These are phyloP conservation scores for Magnolia kwangsiensis DNA, from an alignment of 164 flowering plant genomes.

Conservation along the genomic window DNA sequence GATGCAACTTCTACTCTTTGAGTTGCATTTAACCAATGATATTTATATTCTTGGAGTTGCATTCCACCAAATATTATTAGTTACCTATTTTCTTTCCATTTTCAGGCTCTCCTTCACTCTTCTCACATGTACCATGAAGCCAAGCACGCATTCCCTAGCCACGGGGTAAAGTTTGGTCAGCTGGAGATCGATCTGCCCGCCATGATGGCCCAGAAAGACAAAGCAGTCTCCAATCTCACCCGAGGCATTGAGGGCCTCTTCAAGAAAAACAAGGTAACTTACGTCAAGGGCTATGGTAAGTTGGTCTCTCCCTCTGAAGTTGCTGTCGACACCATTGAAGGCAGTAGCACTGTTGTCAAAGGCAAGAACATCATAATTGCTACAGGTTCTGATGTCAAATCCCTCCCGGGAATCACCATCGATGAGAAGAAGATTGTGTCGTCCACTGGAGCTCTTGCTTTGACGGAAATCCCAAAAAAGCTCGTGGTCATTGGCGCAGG, in stretches of 20 bases:
- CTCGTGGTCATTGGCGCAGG: conserved; percentile 85
- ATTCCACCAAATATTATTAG: background rate
- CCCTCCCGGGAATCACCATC: conserved; percentile 73
- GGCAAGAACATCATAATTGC: conserved; percentile 77
- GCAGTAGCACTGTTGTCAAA: conserved; percentile 57
- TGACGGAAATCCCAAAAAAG: conserved; percentile 65
- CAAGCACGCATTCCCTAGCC: conserved; percentile 55
- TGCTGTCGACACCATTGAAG: conserved; percentile 67
- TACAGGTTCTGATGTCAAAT: conserved; percentile 79
- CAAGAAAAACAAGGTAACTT: conserved; percentile 81
- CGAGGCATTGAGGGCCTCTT: conserved; percentile 76
- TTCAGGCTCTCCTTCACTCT: conserved; percentile 81
- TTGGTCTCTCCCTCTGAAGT: conserved; percentile 66
- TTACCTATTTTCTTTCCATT: background rate
- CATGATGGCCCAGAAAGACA: conserved; percentile 81
- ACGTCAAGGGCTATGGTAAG: conserved; percentile 78
- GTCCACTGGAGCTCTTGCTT: conserved; percentile 72
- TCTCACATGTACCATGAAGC: conserved; percentile 90
- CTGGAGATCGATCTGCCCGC: conserved; percentile 80
- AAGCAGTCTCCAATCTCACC: conserved; percentile 67
- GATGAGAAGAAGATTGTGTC: conserved; percentile 81
- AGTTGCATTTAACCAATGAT: background rate
- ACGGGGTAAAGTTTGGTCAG: conserved; percentile 65
- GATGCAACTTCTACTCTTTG: too few relatives aligned
- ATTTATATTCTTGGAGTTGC: background rate